phyloP scores from a whole-genome alignment of 306 rosid genomes.

The Herpetospermum pedunculosum region DNA sequence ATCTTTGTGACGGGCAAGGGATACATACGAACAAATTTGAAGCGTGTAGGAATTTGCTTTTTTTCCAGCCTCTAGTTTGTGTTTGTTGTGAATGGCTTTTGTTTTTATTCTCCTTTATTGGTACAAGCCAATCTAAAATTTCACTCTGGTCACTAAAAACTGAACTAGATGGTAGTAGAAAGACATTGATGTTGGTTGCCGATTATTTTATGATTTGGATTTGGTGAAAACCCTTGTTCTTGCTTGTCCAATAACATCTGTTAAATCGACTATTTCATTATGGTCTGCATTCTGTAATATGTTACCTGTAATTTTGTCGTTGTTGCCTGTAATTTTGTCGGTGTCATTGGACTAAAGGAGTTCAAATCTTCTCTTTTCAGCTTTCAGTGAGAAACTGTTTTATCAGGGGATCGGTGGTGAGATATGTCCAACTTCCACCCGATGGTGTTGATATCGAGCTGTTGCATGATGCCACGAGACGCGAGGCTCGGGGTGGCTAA shows the following conservation, averaged over 20 bases:
- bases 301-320: no score
- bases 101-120: not conserved
- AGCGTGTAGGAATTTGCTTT: not conserved
- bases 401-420: conserved; percentile 96
- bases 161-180: no score
- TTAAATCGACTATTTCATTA: not conserved
- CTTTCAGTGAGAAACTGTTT: conserved; percentile 97
- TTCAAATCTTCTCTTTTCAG: conserved; percentile 31
- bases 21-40: not conserved
- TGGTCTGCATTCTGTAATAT: no score
- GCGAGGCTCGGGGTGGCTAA: conserved; percentile 95
- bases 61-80: not conserved
- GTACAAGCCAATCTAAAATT: no score
- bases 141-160: no score
- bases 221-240: no score
- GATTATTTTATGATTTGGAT: no score
- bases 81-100: not conserved
- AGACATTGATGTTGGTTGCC: no score
- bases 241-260: not conserved
- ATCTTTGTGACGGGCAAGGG: not conserved
- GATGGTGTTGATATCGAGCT: conserved; percentile 93
- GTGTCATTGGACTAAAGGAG: not conserved
- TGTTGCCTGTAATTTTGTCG: not conserved
- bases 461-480: conserved; percentile 90
- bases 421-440: conserved; percentile 91